Evolutionary conservation across 371 early-diverging fungal genomes (phyloP).

Genomic region (Actinomucor elegans): DNA sequence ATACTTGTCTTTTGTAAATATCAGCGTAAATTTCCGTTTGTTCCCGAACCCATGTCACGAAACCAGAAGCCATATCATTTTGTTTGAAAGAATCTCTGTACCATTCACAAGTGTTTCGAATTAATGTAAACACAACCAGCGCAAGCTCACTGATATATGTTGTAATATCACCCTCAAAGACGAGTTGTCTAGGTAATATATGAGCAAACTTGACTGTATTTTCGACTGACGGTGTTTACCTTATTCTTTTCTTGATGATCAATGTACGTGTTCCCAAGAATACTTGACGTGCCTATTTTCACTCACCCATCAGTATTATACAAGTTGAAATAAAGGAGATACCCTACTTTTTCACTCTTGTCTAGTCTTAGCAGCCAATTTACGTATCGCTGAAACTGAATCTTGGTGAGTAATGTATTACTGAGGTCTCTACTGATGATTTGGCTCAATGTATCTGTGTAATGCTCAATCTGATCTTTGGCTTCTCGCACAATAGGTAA

Average conservation of each 20-base stretch:
- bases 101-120: conserved; percentile 95
- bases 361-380: conserved; percentile 79
- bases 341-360: conserved; percentile 67
- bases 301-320: no score
- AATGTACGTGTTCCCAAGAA: conserved; percentile 73
- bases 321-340: no score
- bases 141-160: conserved; percentile 85
- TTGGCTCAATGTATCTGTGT: conserved; percentile 62
- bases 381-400: conserved; percentile 79
- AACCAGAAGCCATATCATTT: conserved; percentile 85
- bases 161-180: conserved; percentile 84
- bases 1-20: conserved; percentile 88
- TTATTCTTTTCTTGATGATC: conserved; percentile 79
- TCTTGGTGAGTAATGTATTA: conserved; percentile 76
- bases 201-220: neutral
- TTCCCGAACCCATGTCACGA: conserved; percentile 88
- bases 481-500: conserved; percentile 50
- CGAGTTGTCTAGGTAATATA: conserved; percentile 67
- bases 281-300: conserved; percentile 72
- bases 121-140: conserved; percentile 82
- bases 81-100: conserved; percentile 86
- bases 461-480: conserved; percentile 60
- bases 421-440: conserved; percentile 75
- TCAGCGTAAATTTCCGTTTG: conserved; percentile 84
- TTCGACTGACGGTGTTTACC: conserved; percentile 26